Percentiles rank a stretch among this genome's conserved stretches.
These are phyloP conservation scores for Pseudozyma sp. DNA, from an alignment of 1,284 basidiomycete species.

Conservation along the genomic window DNA sequence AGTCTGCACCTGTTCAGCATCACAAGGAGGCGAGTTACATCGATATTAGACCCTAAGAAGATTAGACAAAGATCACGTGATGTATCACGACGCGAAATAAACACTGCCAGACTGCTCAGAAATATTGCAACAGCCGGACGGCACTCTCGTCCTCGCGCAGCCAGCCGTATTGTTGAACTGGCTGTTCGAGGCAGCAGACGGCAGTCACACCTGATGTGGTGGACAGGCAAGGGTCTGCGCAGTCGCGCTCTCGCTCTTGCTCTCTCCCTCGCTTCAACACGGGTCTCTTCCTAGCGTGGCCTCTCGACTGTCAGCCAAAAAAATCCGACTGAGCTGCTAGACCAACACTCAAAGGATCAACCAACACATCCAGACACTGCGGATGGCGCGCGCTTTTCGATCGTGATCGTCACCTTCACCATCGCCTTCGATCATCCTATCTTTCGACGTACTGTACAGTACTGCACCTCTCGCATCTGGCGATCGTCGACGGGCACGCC, in stretches of 20 bases:
- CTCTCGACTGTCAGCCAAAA: not conserved
- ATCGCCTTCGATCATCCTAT: not conserved
- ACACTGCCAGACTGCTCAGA: not conserved
- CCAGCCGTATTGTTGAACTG: too few relatives aligned
- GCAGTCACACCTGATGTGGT: not conserved
- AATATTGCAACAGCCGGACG: conserved; percentile 9
- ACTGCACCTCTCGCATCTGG: conserved; percentile 6
- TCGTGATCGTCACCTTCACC: not conserved
- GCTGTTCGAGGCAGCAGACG: not conserved
- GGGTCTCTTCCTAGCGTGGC: too few relatives aligned
- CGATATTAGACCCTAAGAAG: not conserved
- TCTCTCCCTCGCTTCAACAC: not conserved
- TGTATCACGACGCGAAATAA: conserved; percentile 35
- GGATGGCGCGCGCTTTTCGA: not conserved
- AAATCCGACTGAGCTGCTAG: not conserved
- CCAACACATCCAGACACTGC: not conserved
- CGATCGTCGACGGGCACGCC: conserved; percentile 1
- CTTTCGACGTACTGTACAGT: not conserved
- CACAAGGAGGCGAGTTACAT: too few relatives aligned
- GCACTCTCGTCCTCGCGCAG: not conserved
- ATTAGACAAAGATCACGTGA: conserved; percentile 25
- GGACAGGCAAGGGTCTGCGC: too few relatives aligned
- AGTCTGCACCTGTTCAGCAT: too few relatives aligned
- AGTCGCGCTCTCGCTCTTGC: not conserved
- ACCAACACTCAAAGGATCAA: not conserved